Evolutionary conservation across 2,329 filamentous ascomycete genomes (phyloP).

Genomic region (Paecilomyces formosus): DNA sequence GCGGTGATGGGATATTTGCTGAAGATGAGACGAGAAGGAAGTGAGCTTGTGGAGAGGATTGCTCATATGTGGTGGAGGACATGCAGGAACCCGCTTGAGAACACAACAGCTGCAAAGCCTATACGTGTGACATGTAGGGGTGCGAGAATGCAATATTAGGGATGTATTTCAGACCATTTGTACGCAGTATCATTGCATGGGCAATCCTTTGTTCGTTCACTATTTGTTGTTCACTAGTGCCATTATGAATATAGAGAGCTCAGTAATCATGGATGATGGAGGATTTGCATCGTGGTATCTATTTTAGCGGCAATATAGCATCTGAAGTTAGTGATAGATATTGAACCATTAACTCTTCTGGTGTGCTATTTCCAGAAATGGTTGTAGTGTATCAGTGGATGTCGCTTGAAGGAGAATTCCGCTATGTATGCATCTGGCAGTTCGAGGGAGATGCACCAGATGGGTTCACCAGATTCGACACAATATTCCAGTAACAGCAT

Average conservation of each 20-base stretch:
- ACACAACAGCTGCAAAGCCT: not conserved
- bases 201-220: no score
- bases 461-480: not conserved
- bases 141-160: not conserved
- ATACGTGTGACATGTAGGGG: not conserved
- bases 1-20: not conserved
- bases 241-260: no score
- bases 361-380: no score
- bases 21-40: not conserved
- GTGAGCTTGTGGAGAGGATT: not conserved
- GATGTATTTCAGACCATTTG: no score
- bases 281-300: no score
- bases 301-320: not conserved
- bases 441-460: not conserved
- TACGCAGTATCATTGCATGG: no score
- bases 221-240: no score
- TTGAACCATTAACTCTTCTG: not conserved
- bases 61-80: not conserved
- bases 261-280: no score
- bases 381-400: not conserved
- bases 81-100: not conserved
- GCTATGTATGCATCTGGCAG: not conserved
- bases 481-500: not conserved
- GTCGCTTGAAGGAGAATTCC: not conserved
- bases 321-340: not conserved